phyloP scores from a whole-genome alignment of 495 filamentous ascomycete genomes.

The Penicillium roqueforti region DNA sequence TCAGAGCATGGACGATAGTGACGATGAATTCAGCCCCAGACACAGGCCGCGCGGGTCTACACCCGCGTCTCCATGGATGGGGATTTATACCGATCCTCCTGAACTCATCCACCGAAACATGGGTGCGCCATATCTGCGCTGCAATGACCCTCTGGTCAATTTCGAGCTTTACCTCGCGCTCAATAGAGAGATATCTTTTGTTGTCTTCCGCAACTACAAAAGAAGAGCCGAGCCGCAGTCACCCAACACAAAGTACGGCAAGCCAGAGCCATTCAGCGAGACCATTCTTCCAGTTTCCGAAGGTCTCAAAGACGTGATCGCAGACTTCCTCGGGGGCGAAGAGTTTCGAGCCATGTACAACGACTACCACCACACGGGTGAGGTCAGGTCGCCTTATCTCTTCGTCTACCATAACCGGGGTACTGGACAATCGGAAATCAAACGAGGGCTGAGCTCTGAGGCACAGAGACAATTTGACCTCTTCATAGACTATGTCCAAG shows the following conservation, averaged over 20 bases:
- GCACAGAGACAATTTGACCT: slow-evolving; percentile 5
- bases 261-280: slow-evolving; percentile 10
- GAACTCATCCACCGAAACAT: slow-evolving; percentile 2
- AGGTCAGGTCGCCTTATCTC: slow-evolving; percentile 2
- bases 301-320: slow-evolving; percentile 3
- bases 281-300: slow-evolving; percentile 10
- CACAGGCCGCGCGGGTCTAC: background rate
- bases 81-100: slow-evolving; percentile 7
- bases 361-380: background rate
- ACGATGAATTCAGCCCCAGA: background rate
- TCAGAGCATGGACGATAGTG: background rate
- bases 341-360: background rate
- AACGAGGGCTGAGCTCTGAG: background rate
- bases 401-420: slow-evolving; percentile 5
- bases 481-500: slow-evolving; percentile 7
- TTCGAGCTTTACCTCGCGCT: slow-evolving; percentile 28
- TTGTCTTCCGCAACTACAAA: slow-evolving; percentile 21
- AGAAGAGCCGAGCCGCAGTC: background rate
- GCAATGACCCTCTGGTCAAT: slow-evolving; percentile 15
- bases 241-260: background rate
- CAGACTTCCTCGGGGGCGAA: background rate
- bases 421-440: background rate
- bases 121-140: slow-evolving; percentile 1
- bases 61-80: slow-evolving; percentile 1
- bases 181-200: slow-evolving; percentile 24